Percentiles rank a stretch among this genome's conserved stretches.
Evolutionary conservation across 768 basidiomycete genomes (phyloP).

Genomic region (Holtermannia corniformis): DNA sequence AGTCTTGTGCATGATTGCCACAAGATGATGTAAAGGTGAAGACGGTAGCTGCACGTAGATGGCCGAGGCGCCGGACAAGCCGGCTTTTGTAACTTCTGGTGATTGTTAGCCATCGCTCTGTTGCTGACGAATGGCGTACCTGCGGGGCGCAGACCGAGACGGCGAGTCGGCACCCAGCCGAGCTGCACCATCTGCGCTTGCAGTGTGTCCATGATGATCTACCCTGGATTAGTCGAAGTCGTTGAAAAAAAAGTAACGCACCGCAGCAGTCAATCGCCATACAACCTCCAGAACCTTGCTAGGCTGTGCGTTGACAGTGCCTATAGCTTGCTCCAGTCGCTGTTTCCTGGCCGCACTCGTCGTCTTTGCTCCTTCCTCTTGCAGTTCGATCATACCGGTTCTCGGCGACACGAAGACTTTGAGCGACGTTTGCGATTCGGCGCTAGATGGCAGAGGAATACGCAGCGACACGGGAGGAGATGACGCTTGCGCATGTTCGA

Average conservation of each 20-base stretch:
- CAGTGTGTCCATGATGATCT: slow-evolving; percentile 74
- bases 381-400: slow-evolving; percentile 66
- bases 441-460: slow-evolving; percentile 26
- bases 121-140: slow-evolving; percentile 44
- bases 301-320: slow-evolving; percentile 63
- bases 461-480: slow-evolving; percentile 12
- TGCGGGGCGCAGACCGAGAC: slow-evolving; percentile 57
- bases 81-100: slow-evolving; percentile 62
- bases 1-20: slow-evolving; percentile 67
- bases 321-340: slow-evolving; percentile 53
- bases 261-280: slow-evolving; percentile 53
- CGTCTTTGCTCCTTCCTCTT: slow-evolving; percentile 66
- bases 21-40: slow-evolving; percentile 57
- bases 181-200: slow-evolving; percentile 76
- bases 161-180: slow-evolving; percentile 64
- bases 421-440: slow-evolving; percentile 29
- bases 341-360: slow-evolving; percentile 62
- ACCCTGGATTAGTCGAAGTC: neutral
- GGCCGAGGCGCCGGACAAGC: slow-evolving; percentile 40
- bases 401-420: slow-evolving; percentile 67
- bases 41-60: slow-evolving; percentile 23
- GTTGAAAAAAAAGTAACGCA: slow-evolving; percentile 41
- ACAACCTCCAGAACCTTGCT: slow-evolving; percentile 52
- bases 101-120: slow-evolving; percentile 3
- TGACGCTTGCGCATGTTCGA: slow-evolving; percentile 30